Evolutionary conservation across 768 basidiomycete genomes (phyloP).

Genomic region (Pleurotus cornucopiae): DNA sequence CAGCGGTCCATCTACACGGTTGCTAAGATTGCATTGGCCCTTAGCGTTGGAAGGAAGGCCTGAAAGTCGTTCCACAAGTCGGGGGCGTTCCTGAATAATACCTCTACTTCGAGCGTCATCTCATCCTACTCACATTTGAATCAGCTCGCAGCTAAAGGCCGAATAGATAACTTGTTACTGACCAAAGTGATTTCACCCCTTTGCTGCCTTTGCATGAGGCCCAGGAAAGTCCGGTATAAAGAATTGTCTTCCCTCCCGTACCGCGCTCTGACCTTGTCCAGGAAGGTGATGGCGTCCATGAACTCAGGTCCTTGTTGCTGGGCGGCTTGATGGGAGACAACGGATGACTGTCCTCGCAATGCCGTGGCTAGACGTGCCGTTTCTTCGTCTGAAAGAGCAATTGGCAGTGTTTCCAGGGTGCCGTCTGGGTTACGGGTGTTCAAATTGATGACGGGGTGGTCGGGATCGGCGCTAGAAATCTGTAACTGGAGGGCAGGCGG

Average conservation of each 20-base stretch:
- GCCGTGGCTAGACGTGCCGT: background rate
- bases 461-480: conserved; percentile 46
- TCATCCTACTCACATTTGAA: conserved; percentile 53
- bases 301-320: conserved; percentile 60
- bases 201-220: conserved; percentile 82
- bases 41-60: conserved; percentile 38
- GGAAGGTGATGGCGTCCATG: conserved; percentile 92
- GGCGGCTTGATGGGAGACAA: background rate
- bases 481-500: conserved; percentile 51
- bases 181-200: conserved; percentile 75
- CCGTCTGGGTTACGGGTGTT: conserved; percentile 47
- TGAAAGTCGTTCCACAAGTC: conserved; percentile 80
- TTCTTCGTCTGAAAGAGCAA: conserved; percentile 2
- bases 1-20: no score
- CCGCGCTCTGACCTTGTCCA: conserved; percentile 96
- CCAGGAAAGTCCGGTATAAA: conserved; percentile 85
- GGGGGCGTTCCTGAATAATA: conserved; percentile 75
- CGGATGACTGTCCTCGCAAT: background rate
- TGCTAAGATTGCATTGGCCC: no score
- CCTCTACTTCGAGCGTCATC: conserved; percentile 66
- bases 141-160: no score
- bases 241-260: conserved; percentile 73
- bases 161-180: conserved; percentile 21
- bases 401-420: background rate
- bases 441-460: conserved; percentile 72